Base-by-base conservation (phyloP, 2,329 filamentous ascomycete genomes). In the Fusarium nelsonii region DNA sequence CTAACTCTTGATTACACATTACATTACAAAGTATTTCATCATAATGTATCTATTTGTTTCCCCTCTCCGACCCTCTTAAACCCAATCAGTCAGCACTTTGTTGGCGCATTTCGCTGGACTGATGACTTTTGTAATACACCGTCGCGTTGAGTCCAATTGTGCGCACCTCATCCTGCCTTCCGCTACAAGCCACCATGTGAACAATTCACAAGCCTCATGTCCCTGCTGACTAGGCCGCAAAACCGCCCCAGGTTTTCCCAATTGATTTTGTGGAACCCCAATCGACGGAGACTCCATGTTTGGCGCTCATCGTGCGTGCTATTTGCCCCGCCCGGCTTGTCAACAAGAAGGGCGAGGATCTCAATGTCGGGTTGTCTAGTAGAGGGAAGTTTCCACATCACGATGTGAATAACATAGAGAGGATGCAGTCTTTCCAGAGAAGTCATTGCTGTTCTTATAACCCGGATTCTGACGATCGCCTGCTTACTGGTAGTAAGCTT, bases 181-280 rank as follows among this genome's bases (percentile, higher is more conserved):
- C 23, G 15, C 20, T 40, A 87, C 83, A 78, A 83, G 78, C 18
- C 76, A 72, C 44, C 88, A 76, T n/a, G 85, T 84, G 44, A 78
- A 78, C 20, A 88, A 79, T 7, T 85, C 84, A 10, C 83, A 84
- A 28, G 84, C 85, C 66, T 88, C 84, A 65, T 88, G 84, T 39
- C 85, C 80, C 75, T 88, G 84, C 85, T 85, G 86, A 68, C 86
- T 83, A 7, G 83, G 84, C 26, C 87, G 74, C 48, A 85, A 79
- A 20, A 86, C 80, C 15, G 81, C 59, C 65, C 86, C 84, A 26
- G 87, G 72, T 3, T 50, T 26, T 30, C 33, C 49, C 23, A 41
- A 10, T 15, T 30, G 8, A 63, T 10, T 20, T 6, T 54, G 4
- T 32, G 20, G 9, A 61, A 32, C 2, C 9, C 33, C 16, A 51